Evolutionary conservation across 2,329 filamentous ascomycete species (phyloP).

Genomic region (Thelonectria rubi): DNA sequence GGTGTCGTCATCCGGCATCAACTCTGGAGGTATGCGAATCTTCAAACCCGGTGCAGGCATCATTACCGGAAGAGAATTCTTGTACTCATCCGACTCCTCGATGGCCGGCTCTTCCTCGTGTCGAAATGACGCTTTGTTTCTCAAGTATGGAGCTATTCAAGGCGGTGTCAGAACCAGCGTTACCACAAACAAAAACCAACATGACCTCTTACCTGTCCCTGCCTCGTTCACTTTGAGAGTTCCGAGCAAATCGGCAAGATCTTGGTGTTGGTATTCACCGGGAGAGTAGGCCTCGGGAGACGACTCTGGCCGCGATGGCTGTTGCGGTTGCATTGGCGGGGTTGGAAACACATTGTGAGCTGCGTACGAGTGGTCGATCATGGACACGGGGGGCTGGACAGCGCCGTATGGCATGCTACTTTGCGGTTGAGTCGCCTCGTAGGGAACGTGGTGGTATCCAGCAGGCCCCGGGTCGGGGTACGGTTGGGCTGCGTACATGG

Average conservation of each 20-base stretch:
- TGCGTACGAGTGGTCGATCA: slow-evolving; percentile 62
- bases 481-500: slow-evolving; percentile 59
- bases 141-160: slow-evolving; percentile 80
- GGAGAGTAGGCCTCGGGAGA: slow-evolving; percentile 64
- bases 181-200: background rate
- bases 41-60: slow-evolving; percentile 75
- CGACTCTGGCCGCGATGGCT: slow-evolving; percentile 43
- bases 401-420: slow-evolving; percentile 63
- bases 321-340: slow-evolving; percentile 53
- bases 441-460: slow-evolving; percentile 59
- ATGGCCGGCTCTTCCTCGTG: slow-evolving; percentile 69
- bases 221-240: slow-evolving; percentile 87
- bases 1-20: slow-evolving; percentile 90
- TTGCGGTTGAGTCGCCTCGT: slow-evolving; percentile 56
- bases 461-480: slow-evolving; percentile 57
- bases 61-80: slow-evolving; percentile 74
- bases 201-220: slow-evolving; percentile 75
- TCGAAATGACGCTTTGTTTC: slow-evolving; percentile 64
- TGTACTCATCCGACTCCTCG: slow-evolving; percentile 77
- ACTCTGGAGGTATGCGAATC: slow-evolving; percentile 87
- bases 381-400: slow-evolving; percentile 58
- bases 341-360: slow-evolving; percentile 63
- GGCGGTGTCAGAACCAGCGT: slow-evolving; percentile 24
- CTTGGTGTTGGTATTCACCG: slow-evolving; percentile 73
- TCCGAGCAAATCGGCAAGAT: slow-evolving; percentile 82